These are phyloP conservation scores for Aspergillus awamori DNA, from an alignment of 2,329 filamentous ascomycete genomes.

Conservation along the genomic window DNA sequence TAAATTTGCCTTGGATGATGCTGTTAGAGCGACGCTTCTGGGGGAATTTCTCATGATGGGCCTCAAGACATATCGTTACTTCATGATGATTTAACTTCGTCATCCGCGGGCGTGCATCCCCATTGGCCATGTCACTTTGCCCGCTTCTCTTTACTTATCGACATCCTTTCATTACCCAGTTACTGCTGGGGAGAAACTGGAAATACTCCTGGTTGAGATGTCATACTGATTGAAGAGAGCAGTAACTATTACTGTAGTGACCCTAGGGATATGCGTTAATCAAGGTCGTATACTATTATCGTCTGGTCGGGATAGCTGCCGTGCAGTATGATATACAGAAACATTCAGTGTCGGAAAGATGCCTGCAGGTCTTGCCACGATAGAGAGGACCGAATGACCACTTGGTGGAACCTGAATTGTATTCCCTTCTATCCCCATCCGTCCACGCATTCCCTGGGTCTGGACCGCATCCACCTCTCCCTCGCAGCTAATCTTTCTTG, in stretches of 20 bases:
- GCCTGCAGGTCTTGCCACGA: slow-evolving; percentile 16
- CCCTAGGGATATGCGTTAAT: not conserved
- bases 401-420: slow-evolving; percentile 6
- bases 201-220: not conserved
- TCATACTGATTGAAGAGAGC: not conserved
- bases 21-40: not conserved
- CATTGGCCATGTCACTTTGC: not conserved
- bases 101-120: not conserved
- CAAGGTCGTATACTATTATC: not conserved
- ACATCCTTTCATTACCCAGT: not conserved
- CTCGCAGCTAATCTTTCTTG: slow-evolving; percentile 13
- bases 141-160: not conserved
- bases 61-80: slow-evolving; percentile 6
- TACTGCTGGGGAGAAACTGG: not conserved
- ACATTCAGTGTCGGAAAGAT: not conserved
- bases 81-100: slow-evolving; percentile 7
- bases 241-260: not conserved
- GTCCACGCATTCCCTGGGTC: slow-evolving; percentile 16
- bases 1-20: not conserved
- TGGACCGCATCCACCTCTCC: slow-evolving; percentile 15
- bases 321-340: not conserved
- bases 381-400: slow-evolving; percentile 19
- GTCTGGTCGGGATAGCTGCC: not conserved
- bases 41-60: not conserved
- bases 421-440: slow-evolving; percentile 2